phyloP scores from a whole-genome alignment of 257 asterid genomes.

The Capsicum chinense region DNA sequence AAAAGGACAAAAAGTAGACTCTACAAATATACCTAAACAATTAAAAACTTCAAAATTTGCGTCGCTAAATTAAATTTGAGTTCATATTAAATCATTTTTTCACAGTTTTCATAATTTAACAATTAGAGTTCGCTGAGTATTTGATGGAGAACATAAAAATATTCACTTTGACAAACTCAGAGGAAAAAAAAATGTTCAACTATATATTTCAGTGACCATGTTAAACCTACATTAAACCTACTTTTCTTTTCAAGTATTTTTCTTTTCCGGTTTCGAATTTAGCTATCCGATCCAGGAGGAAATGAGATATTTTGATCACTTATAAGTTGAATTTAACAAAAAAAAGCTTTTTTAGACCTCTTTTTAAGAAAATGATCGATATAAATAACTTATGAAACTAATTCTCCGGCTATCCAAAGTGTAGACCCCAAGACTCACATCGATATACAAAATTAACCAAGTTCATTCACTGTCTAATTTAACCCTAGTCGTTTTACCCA shows the following conservation, averaged over 20 bases:
- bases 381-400: too few relatives aligned
- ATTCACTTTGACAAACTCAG: too few relatives aligned
- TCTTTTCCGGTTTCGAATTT: background rate
- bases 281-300: too few relatives aligned
- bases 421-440: too few relatives aligned
- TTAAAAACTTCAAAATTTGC: background rate
- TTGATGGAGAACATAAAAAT: too few relatives aligned
- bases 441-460: background rate
- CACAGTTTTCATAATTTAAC: background rate
- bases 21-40: background rate
- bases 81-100: background rate
- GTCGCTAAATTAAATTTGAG: background rate
- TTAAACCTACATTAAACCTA: too few relatives aligned
- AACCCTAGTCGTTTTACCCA: background rate
- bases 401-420: too few relatives aligned
- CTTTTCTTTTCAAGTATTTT: background rate
- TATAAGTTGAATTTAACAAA: too few relatives aligned
- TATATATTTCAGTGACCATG: background rate
- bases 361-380: too few relatives aligned
- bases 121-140: background rate
- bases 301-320: too few relatives aligned
- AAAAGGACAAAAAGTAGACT: background rate
- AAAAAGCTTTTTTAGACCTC: too few relatives aligned
- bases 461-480: constrained; percentile 5
- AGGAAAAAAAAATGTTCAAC: background rate